Percentiles rank a stretch among this genome's conserved stretches.
These are phyloP conservation scores for Thermothelomyces thermophilus DNA, from an alignment of 2,329 filamentous ascomycete genomes.

Conservation along the genomic window DNA sequence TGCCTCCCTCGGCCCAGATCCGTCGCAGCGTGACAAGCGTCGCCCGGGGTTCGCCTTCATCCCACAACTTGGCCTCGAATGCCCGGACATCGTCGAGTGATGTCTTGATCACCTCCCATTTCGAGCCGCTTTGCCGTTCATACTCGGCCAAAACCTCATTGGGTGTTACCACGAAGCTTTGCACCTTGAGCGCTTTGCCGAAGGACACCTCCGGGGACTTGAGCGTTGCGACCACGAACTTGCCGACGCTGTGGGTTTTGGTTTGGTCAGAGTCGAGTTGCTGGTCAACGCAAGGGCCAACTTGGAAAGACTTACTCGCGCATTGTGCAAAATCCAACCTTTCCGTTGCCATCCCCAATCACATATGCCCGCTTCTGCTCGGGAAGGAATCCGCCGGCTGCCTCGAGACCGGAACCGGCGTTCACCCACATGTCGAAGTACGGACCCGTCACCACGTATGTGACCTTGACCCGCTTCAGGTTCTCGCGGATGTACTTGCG, in stretches of 20 bases:
- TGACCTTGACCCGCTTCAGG: conserved; percentile 50
- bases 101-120: conserved; percentile 50
- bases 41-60: conserved; percentile 43
- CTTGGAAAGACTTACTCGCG: conserved; percentile 56
- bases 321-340: conserved; percentile 64
- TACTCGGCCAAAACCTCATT: conserved; percentile 59
- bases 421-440: conserved; percentile 58
- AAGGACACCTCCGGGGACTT: conserved; percentile 47
- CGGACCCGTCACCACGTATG: conserved; percentile 64
- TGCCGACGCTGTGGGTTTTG: conserved; percentile 54
- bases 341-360: conserved; percentile 54
- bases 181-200: conserved; percentile 56
- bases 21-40: conserved; percentile 55
- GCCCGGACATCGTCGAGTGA: conserved; percentile 47
- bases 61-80: conserved; percentile 55
- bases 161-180: conserved; percentile 63
- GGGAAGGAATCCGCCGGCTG: conserved; percentile 54
- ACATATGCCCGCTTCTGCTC: conserved; percentile 51
- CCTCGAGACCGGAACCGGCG: conserved; percentile 32
- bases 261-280: background rate
- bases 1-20: conserved; percentile 69
- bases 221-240: conserved; percentile 56
- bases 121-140: conserved; percentile 55
- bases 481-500: conserved; percentile 51
- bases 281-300: background rate